These are phyloP conservation scores for Malus hybrid DNA, from an alignment of 331 rosid genomes.

Conservation along the genomic window DNA sequence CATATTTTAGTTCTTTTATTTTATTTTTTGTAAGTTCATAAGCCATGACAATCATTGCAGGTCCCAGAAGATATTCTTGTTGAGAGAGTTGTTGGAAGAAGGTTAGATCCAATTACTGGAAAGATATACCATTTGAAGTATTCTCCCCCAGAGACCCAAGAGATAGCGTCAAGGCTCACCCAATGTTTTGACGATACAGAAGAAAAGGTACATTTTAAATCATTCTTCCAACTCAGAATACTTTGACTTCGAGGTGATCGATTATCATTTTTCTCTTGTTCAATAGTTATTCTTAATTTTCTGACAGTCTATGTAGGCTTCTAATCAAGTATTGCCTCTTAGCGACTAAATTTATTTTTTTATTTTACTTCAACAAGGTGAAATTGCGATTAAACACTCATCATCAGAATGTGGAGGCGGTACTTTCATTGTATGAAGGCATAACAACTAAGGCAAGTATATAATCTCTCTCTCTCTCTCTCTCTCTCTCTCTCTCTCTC, in stretches of 20 bases:
- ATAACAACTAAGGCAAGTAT: conserved; percentile 56
- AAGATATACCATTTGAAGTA: conserved; percentile 88
- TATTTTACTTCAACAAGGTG: conserved; percentile 41
- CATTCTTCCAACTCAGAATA: neutral
- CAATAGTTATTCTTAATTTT: neutral
- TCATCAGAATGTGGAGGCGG: conserved; percentile 84
- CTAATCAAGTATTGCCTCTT: neutral
- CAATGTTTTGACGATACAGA: conserved; percentile 94
- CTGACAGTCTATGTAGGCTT: neutral
- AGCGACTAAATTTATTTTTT: conserved; percentile 1
- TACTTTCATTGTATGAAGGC: conserved; percentile 65
- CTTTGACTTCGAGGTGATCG: neutral
- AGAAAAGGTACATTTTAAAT: conserved; percentile 54
- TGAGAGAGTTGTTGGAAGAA: conserved; percentile 90
- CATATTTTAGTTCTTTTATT: neutral
- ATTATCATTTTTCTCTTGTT: neutral
- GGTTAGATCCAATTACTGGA: conserved; percentile 90
- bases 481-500: too few relatives aligned
- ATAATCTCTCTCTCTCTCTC: neutral
- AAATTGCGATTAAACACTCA: conserved; percentile 80
- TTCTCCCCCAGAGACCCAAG: conserved; percentile 79
- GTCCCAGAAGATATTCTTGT: conserved; percentile 81
- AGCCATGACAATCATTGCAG: conserved; percentile 32
- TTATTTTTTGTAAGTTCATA: neutral
- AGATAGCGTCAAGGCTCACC: conserved; percentile 81